Conservation (phyloP, 192 early-diverging fungal species). For the Backusella sp. region DNA sequence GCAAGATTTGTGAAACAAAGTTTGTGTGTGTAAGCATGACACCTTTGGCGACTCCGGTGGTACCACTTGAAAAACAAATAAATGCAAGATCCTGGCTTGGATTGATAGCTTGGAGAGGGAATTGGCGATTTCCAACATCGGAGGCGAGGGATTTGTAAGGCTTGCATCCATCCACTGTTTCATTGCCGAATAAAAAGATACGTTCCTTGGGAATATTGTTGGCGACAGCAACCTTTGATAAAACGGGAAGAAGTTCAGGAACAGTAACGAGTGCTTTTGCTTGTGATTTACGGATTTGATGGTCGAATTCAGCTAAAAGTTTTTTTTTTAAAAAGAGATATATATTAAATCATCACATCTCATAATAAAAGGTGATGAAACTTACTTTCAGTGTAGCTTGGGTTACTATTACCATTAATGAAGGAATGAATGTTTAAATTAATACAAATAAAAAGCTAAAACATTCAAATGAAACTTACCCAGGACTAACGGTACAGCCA, state of each 20-base stretch:
- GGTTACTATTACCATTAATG: background rate
- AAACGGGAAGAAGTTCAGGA: constrained; percentile 26
- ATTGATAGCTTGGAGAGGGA: background rate
- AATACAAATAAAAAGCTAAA: background rate
- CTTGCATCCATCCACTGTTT: constrained; percentile 21
- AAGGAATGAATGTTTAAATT: background rate
- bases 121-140: constrained; percentile 27
- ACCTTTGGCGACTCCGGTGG: constrained; percentile 76
- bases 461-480: constrained; percentile 25
- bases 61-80: constrained; percentile 69
- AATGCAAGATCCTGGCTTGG: constrained; percentile 40
- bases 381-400: constrained; percentile 8
- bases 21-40: constrained; percentile 80
- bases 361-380: background rate
- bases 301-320: constrained; percentile 44
- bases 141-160: constrained; percentile 23
- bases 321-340: background rate
- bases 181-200: constrained; percentile 48
- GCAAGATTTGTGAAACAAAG: constrained; percentile 73
- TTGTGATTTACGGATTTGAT: constrained; percentile 71
- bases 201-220: constrained; percentile 32
- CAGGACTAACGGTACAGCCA: constrained; percentile 69
- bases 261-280: constrained; percentile 67
- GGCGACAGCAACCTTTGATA: constrained; percentile 36
- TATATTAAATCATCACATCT: background rate